Evolutionary conservation across 2,329 filamentous ascomycete genomes (phyloP).

Genomic region (Aureobasidium namibiae): DNA sequence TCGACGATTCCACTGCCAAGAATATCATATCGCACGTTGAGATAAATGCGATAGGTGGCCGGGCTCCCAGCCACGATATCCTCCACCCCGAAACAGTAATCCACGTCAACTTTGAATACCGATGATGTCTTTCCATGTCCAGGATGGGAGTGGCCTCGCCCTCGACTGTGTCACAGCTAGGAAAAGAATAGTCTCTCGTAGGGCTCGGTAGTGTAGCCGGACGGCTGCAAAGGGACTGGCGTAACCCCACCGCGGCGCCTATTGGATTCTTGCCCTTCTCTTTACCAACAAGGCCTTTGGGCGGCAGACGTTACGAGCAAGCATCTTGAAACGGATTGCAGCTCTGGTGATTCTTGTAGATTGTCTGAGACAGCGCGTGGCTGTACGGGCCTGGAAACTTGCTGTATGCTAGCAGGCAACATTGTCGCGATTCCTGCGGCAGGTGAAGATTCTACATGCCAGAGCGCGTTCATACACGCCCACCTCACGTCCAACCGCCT

Average conservation of each 20-base stretch:
- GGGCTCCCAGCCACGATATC: conserved; percentile 4
- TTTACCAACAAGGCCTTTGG: conserved; percentile 6
- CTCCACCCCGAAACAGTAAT: conserved; percentile 3
- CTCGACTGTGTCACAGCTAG: neutral
- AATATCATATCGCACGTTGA: conserved; percentile 11
- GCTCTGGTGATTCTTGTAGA: neutral
- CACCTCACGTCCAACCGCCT: conserved; percentile 4
- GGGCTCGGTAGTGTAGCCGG: conserved; percentile 10
- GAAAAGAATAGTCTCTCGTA: neutral
- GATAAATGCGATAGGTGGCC: conserved; percentile 9
- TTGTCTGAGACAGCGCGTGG: conserved; percentile 12
- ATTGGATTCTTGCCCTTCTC: neutral
- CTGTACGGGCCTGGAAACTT: conserved; percentile 9
- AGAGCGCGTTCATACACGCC: conserved; percentile 10
- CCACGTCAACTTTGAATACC: neutral
- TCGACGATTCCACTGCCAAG: neutral
- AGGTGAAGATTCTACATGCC: conserved; percentile 2
- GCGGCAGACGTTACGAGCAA: conserved; percentile 11
- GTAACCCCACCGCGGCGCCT: neutral
- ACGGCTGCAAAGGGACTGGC: conserved; percentile 1
- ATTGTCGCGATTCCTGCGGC: neutral
- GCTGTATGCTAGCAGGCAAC: neutral
- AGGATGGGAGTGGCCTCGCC: conserved; percentile 2
- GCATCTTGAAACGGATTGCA: conserved; percentile 11
- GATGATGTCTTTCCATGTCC: conserved; percentile 8